These are phyloP conservation scores for Trichoderma brevicompactum DNA, from an alignment of 2,329 filamentous ascomycete genomes.

Conservation along the genomic window DNA sequence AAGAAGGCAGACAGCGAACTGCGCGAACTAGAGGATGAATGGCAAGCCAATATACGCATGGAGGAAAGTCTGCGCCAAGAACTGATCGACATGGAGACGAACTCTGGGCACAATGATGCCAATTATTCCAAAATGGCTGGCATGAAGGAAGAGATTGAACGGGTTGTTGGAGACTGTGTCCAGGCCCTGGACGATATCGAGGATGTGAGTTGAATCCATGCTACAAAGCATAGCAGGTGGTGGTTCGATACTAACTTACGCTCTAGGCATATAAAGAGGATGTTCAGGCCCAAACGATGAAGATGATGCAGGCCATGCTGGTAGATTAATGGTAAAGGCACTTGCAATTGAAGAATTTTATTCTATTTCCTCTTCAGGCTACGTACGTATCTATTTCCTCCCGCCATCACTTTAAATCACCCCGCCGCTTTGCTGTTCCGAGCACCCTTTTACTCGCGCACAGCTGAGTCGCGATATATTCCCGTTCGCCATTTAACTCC, in stretches of 20 bases:
- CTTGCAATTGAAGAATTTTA: conserved; percentile 15
- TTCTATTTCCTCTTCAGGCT: conserved; percentile 22
- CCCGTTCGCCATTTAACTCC: conserved; percentile 28
- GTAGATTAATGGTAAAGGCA: conserved; percentile 10
- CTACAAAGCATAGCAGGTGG: too few relatives aligned
- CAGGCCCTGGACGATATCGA: conserved; percentile 38
- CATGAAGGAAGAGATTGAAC: conserved; percentile 34
- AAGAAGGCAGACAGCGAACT: conserved; percentile 33
- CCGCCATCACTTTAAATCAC: conserved; percentile 15
- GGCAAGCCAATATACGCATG: conserved; percentile 21
- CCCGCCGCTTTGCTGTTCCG: conserved; percentile 8
- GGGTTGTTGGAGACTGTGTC: conserved; percentile 34
- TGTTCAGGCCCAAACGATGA: conserved; percentile 36
- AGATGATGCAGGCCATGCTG: conserved; percentile 36
- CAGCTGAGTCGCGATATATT: not conserved
- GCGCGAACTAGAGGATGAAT: conserved; percentile 34
- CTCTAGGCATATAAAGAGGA: conserved; percentile 39
- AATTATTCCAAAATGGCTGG: conserved; percentile 18
- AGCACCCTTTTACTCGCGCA: conserved; percentile 6
- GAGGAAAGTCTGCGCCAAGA: conserved; percentile 11
- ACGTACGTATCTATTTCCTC: conserved; percentile 23
- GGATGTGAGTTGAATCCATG: conserved; percentile 32
- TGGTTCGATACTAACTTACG: not conserved
- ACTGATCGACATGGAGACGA: not conserved
- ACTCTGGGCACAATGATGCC: not conserved